Evolutionary conservation across 345 rosid species (phyloP).

Genomic region (Lepidium didymum): DNA sequence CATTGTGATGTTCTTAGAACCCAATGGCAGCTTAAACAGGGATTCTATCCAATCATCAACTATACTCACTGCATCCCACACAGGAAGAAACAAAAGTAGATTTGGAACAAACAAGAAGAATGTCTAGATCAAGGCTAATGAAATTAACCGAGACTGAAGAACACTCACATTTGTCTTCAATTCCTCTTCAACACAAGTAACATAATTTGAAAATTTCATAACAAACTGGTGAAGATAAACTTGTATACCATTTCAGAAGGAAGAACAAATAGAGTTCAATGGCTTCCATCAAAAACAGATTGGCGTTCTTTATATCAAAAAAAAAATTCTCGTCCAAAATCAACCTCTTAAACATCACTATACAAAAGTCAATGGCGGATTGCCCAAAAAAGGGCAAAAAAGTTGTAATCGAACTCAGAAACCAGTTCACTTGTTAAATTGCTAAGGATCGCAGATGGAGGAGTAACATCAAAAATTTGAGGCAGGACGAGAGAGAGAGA

Average conservation of each 20-base stretch:
- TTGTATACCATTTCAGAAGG: background rate
- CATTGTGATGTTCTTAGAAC: background rate
- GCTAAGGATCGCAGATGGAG: background rate
- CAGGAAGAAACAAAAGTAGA: background rate
- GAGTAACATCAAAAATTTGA: background rate
- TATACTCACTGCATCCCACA: background rate
- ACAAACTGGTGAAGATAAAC: background rate
- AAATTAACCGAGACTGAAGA: background rate
- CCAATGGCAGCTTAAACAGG: background rate
- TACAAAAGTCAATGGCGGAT: conserved; percentile 20
- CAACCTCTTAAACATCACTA: background rate
- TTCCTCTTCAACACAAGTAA: background rate
- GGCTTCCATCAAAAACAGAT: background rate
- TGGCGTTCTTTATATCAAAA: background rate
- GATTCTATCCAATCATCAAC: background rate
- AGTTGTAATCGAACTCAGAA: background rate
- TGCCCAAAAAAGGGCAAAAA: background rate
- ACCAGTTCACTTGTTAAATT: conserved; percentile 4
- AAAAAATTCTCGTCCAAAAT: background rate
- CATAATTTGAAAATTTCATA: background rate
- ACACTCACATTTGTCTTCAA: background rate
- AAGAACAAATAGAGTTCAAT: background rate
- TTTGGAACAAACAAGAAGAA: background rate
- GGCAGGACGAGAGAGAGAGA: background rate
- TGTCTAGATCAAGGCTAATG: background rate